These are phyloP conservation scores for Pseudevernia furfuracea DNA, from an alignment of 495 filamentous ascomycete species.

Conservation along the genomic window DNA sequence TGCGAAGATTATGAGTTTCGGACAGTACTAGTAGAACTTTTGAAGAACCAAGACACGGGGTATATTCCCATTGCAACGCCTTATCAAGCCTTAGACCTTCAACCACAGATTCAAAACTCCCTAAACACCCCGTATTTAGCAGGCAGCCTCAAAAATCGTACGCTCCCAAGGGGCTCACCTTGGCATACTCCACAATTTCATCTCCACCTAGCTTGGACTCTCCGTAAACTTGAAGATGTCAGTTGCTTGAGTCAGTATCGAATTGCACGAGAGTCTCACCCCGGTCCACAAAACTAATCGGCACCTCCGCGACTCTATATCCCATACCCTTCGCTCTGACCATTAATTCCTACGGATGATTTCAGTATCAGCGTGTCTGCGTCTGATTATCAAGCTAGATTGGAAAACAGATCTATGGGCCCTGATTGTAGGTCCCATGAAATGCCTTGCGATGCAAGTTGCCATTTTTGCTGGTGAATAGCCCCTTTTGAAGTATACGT, in stretches of 20 bases:
- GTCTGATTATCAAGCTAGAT: neutral
- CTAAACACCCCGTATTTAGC: conserved; percentile 5
- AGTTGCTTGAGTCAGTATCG: neutral
- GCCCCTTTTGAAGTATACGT: neutral
- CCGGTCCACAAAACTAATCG: conserved; percentile 91
- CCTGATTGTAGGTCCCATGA: neutral
- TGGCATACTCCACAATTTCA: conserved; percentile 97
- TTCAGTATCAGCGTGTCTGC: neutral
- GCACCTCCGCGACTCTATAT: conserved; percentile 82
- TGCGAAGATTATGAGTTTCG: neutral
- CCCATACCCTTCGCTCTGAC: conserved; percentile 91
- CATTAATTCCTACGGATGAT: conserved; percentile 57
- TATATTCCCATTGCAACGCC: conserved; percentile 10
- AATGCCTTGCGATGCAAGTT: neutral
- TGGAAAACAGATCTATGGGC: neutral
- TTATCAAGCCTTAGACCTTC: conserved; percentile 51
- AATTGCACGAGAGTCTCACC: conserved; percentile 3
- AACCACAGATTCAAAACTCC: conserved; percentile 85
- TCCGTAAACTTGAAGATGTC: conserved; percentile 57
- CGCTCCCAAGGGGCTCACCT: conserved; percentile 32
- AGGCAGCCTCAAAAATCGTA: neutral
- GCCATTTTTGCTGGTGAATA: neutral
- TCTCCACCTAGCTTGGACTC: conserved; percentile 90
- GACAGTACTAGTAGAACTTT: neutral
- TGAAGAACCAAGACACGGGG: neutral